Base-by-base conservation (phyloP, 2,329 filamentous ascomycete genomes). In the Alternaria rosae region DNA sequence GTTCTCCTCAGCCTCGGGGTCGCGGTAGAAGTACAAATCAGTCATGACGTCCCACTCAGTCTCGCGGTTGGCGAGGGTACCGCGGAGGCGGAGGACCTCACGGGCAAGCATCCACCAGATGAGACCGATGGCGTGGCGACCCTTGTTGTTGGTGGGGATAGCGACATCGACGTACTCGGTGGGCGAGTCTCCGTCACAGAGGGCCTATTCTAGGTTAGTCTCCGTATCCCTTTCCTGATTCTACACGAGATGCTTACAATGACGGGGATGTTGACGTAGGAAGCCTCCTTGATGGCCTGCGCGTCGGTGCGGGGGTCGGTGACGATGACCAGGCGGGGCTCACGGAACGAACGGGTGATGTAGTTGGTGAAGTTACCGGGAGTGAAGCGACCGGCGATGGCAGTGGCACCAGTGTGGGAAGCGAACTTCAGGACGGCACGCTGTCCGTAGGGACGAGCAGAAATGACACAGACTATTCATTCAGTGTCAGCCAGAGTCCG, bases 361-460 rank as follows among this genome's bases (percentile, higher is more conserved):
- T 99, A 99, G 91, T 99, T 99, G 89, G 95, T 99, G 91, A 99
- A 99, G 85, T 94, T 97, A 92, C 95, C 95, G 83, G 95, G 95
- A 82, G 95, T 99, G 92, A 99, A 99, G 84, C 95, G 95, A 87
- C 95, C 95, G 80, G 95, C 96, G 81, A 99, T 99, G 84, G 95
- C 92, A 80, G 93, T 92, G 80, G 96, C 94, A 83, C 95, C 95
- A 75, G 95, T 99, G 91, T 99, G 95, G 72, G 93, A 87, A 80
- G 95, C 95, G 87, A 99, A 99, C 91, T 99, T 99, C 83, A 99
- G 92, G 82, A 99, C 96, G 78, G 95, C 94, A 86, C 95, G 94
- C 89, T 99, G 95, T 76, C 95, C 95, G 85, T 98, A 99, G 83
- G 95, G 95, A 89, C 95, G 95, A 82, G 95, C 95, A 78, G 94